phyloP scores from a whole-genome alignment of 139 green algal genomes.

The Yamagishiella unicocca region DNA sequence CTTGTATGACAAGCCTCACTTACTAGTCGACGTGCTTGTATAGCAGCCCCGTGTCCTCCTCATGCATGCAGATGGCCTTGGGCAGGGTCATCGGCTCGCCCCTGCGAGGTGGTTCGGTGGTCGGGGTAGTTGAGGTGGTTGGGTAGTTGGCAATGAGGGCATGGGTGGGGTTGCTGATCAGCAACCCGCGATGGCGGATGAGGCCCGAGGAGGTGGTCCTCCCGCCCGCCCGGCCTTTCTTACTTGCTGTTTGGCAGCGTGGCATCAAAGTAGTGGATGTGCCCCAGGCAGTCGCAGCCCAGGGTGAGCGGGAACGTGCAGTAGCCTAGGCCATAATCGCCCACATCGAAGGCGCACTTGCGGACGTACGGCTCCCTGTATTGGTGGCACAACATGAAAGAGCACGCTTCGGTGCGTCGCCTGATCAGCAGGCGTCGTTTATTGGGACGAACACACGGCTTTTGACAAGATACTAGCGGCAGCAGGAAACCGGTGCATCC shows the following conservation, averaged over 20 bases:
- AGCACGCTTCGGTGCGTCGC: no score
- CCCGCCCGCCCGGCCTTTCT: background rate
- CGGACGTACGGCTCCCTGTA: conserved; percentile 72
- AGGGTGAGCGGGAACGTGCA: conserved; percentile 81
- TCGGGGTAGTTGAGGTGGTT: background rate
- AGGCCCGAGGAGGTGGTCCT: background rate
- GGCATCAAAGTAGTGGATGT: conserved; percentile 90
- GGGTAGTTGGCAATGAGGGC: background rate
- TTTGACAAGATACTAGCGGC: no score
- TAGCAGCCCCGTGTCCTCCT: conserved; percentile 87
- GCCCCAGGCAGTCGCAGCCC: conserved; percentile 92
- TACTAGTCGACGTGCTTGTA: conserved; percentile 91
- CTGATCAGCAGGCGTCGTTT: no score
- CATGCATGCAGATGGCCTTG: conserved; percentile 91
- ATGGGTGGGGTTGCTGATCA: no score
- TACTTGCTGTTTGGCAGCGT: conserved; percentile 69
- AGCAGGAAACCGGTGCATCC: no score
- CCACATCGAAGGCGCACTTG: conserved; percentile 91
- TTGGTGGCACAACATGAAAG: background rate
- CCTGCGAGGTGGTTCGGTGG: background rate
- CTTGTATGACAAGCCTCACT: background rate
- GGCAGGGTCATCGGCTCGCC: conserved; percentile 72
- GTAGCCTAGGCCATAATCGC: conserved; percentile 71
- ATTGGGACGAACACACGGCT: no score
- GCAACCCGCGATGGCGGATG: no score